Conservation (phyloP, 345 rosid genomes). For the Murraya koenigii region DNA sequence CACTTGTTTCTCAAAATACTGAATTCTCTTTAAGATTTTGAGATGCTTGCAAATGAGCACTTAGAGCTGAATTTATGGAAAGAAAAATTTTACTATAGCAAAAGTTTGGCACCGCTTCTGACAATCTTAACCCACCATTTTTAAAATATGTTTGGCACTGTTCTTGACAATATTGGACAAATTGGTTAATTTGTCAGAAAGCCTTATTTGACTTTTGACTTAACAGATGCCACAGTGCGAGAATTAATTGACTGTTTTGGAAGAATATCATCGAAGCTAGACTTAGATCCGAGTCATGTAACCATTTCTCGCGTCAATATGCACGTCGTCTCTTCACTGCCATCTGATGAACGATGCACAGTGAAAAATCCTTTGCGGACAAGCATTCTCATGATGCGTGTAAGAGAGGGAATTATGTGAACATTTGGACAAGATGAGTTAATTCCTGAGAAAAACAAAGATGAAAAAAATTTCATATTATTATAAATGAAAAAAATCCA, state of each 20-base stretch:
- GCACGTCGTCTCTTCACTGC: conserved; percentile 8
- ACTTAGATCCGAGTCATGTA: conserved; percentile 26
- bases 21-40: too few species aligned
- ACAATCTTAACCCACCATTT: too few species aligned
- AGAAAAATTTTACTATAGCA: too few species aligned
- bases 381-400: conserved; percentile 40
- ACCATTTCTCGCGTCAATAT: conserved; percentile 20
- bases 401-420: background rate
- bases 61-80: too few species aligned
- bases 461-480: background rate
- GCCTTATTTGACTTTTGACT: too few species aligned
- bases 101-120: too few species aligned
- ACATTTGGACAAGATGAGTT: background rate
- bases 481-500: too few species aligned
- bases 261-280: conserved; percentile 28
- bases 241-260: conserved; percentile 18
- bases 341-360: conserved; percentile 5
- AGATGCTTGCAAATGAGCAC: too few species aligned
- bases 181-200: too few species aligned
- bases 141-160: too few species aligned
- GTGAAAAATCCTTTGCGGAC: conserved; percentile 31
- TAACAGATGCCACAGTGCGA: conserved; percentile 26
- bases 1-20: too few species aligned
- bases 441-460: background rate
- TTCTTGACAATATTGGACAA: too few species aligned